These are phyloP conservation scores for Diutina sp. DNA, from an alignment of 1,139 yeast species.

Conservation along the genomic window DNA sequence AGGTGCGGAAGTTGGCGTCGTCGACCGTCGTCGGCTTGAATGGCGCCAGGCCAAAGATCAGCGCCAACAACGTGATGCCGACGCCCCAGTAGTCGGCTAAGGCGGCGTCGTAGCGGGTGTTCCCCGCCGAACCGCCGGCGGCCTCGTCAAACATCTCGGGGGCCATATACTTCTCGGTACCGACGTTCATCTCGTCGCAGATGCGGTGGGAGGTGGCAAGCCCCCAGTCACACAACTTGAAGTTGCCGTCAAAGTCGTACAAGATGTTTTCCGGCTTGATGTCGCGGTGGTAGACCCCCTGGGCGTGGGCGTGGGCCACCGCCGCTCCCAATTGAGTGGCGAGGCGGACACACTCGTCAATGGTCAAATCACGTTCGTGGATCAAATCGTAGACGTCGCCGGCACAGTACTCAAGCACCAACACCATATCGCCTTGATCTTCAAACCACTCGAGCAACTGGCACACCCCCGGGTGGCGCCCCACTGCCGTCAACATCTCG, in stretches of 20 bases:
- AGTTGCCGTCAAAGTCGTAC: slow-evolving; percentile 22
- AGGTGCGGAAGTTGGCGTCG: slow-evolving; percentile 21
- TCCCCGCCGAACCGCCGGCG: background rate
- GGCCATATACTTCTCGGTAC: slow-evolving; percentile 48
- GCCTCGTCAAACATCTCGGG: slow-evolving; percentile 29
- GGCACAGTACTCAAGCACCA: slow-evolving; percentile 38
- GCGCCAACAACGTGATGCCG: slow-evolving; percentile 30
- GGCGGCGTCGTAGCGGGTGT: slow-evolving; percentile 15
- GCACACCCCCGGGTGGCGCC: slow-evolving; percentile 25
- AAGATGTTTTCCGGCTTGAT: slow-evolving; percentile 43
- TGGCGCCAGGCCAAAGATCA: slow-evolving; percentile 36
- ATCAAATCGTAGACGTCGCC: slow-evolving; percentile 40
- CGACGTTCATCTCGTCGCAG: slow-evolving; percentile 35
- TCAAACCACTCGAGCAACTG: slow-evolving; percentile 31
- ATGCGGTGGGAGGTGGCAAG: slow-evolving; percentile 26
- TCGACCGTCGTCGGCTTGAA: slow-evolving; percentile 16
- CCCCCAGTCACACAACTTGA: slow-evolving; percentile 48
- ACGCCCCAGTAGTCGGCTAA: slow-evolving; percentile 31
- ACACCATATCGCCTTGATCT: slow-evolving; percentile 23
- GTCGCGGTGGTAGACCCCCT: slow-evolving; percentile 39
- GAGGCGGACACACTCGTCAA: slow-evolving; percentile 8
- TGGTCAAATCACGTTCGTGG: slow-evolving; percentile 12
- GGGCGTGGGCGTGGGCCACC: slow-evolving; percentile 25
- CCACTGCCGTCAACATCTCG: slow-evolving; percentile 22
- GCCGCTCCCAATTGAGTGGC: slow-evolving; percentile 29